phyloP scores from a whole-genome alignment of 2,329 filamentous ascomycete species.

The Keithomyces neogunnii region DNA sequence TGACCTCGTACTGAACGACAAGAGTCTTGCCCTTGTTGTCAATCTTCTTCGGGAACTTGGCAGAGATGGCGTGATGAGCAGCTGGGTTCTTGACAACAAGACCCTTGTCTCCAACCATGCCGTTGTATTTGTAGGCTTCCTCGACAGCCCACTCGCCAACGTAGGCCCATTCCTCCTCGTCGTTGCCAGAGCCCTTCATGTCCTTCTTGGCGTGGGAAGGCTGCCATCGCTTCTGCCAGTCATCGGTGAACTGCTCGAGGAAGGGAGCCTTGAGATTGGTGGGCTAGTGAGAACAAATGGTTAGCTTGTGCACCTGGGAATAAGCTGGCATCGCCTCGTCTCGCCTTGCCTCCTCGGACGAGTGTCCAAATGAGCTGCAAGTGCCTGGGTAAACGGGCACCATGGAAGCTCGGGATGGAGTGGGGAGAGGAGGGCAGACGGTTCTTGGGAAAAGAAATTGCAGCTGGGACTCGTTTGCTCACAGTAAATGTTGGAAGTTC shows the following conservation, averaged over 20 bases:
- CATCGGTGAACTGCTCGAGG: constrained; percentile 96
- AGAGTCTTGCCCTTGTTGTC: constrained; percentile 96
- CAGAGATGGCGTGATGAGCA: constrained; percentile 97
- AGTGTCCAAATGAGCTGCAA: not conserved
- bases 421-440: not conserved
- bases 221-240: constrained; percentile 92
- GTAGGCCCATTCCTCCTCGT: constrained; percentile 28
- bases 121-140: constrained; percentile 84
- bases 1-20: constrained; percentile 98
- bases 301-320: constrained; percentile 12
- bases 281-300: constrained; percentile 51
- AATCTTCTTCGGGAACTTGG: constrained; percentile 94
- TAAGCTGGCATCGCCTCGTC: not conserved
- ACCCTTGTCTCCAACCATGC: constrained; percentile 90
- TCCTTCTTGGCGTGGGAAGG: constrained; percentile 96
- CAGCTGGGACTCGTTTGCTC: constrained; percentile 32
- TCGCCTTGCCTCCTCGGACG: not conserved
- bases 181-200: constrained; percentile 59
- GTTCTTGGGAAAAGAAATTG: not conserved
- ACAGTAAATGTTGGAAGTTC: constrained; percentile 82
- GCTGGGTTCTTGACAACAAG: constrained; percentile 97
- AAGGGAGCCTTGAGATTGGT: constrained; percentile 85
- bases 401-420: not conserved
- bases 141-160: constrained; percentile 78
- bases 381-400: not conserved